Conservation (phyloP, 768 basidiomycete genomes). For the Candolleomyces eurysporus region DNA sequence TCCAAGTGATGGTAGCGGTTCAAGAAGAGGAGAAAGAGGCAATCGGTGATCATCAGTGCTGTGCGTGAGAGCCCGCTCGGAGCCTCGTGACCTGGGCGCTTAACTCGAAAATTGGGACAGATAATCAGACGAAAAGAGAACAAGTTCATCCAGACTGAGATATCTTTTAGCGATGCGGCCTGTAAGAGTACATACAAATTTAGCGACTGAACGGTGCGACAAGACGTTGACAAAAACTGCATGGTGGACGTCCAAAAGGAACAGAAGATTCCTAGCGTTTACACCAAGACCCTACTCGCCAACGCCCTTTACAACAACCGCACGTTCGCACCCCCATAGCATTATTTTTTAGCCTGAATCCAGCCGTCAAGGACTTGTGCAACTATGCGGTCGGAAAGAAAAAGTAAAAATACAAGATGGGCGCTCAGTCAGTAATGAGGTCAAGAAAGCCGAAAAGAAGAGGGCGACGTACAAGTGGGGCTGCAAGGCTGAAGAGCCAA, state of each 20-base stretch:
- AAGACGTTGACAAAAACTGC: background rate
- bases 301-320: constrained; percentile 26
- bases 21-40: no score
- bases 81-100: no score
- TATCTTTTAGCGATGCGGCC: no score
- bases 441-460: background rate
- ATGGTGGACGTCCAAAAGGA: constrained; percentile 14
- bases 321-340: constrained; percentile 23
- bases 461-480: constrained; percentile 43
- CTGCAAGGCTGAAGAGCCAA: constrained; percentile 44
- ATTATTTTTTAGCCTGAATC: constrained; percentile 21
- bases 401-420: background rate
- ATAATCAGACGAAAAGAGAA: no score
- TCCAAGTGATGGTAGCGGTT: no score
- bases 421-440: background rate
- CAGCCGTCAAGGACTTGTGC: constrained; percentile 18
- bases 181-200: no score
- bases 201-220: no score
- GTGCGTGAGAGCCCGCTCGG: no score
- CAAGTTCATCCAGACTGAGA: no score
- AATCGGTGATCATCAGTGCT: no score
- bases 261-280: constrained; percentile 18
- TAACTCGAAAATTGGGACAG: no score
- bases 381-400: constrained; percentile 4
- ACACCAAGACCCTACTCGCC: constrained; percentile 27